A percentile compares a stretch with the other conserved stretches of the same genome.
phyloP scores from a whole-genome alignment of 176 grass and related monocot species.

The Avena sativa region DNA sequence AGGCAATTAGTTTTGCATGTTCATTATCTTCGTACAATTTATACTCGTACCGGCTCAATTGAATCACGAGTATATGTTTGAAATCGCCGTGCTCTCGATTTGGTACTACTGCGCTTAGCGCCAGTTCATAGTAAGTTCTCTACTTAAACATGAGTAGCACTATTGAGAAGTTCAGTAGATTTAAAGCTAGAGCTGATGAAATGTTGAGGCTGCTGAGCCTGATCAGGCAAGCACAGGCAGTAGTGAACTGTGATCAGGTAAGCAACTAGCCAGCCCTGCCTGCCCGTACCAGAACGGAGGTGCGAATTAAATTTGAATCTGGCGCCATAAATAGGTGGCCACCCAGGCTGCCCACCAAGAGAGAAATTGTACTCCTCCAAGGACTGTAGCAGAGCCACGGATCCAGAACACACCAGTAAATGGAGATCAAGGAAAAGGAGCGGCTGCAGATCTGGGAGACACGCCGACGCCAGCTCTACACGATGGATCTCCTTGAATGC shows the following conservation, averaged over 20 bases:
- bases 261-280: background rate
- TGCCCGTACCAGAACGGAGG: background rate
- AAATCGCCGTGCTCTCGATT: background rate
- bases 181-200: background rate
- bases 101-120: background rate
- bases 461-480: constrained; percentile 34
- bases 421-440: background rate
- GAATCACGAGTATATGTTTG: background rate
- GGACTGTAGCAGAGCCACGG: background rate
- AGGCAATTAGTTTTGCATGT: constrained; percentile 25
- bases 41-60: background rate
- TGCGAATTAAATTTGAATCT: constrained; percentile 7
- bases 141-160: background rate
- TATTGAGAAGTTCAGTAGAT: no score
- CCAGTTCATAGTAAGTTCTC: background rate
- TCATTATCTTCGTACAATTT: background rate
- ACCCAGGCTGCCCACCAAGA: background rate
- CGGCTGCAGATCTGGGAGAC: background rate
- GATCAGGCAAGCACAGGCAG: background rate
- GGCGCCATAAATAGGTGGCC: constrained; percentile 11
- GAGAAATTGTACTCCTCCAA: no score
- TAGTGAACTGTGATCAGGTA: background rate
- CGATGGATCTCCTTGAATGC: constrained; percentile 47
- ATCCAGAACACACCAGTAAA: background rate
- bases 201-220: background rate